phyloP scores from a whole-genome alignment of 306 rosid genomes.

The Cicer bijugum region DNA sequence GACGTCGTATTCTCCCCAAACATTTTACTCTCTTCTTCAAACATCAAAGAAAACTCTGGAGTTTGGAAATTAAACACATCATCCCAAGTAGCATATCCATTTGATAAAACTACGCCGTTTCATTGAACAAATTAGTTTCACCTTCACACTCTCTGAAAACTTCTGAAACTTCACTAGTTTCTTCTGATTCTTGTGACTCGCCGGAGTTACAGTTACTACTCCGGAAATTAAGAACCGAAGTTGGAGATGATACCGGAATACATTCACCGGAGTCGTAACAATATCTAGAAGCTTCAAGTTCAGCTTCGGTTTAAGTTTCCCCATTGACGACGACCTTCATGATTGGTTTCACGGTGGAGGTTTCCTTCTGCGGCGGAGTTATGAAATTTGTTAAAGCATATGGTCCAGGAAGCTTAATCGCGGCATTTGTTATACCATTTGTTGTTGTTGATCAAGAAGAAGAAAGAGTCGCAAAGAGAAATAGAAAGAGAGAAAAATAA shows the following conservation, averaged over 20 bases:
- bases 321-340: conserved; percentile 32
- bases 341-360: conserved; percentile 15
- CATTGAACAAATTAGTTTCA: conserved; percentile 46
- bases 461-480: no score
- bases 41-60: conserved; percentile 46
- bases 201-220: conserved; percentile 40
- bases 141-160: conserved; percentile 49
- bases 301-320: conserved; percentile 21
- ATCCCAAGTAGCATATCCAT: conserved; percentile 50
- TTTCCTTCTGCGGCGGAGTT: conserved; percentile 52
- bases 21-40: conserved; percentile 47
- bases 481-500: no score
- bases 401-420: conserved; percentile 83
- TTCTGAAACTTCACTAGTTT: neutral
- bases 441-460: no score
- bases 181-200: conserved; percentile 40
- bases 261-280: conserved; percentile 72
- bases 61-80: conserved; percentile 56
- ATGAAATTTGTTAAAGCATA: conserved; percentile 85
- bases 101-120: conserved; percentile 46
- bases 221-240: conserved; percentile 78
- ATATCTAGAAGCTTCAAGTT: neutral
- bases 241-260: conserved; percentile 63
- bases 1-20: conserved; percentile 45
- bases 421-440: no score